phyloP scores from a whole-genome alignment of 768 basidiomycete genomes.

The Suillus subalutaceus region DNA sequence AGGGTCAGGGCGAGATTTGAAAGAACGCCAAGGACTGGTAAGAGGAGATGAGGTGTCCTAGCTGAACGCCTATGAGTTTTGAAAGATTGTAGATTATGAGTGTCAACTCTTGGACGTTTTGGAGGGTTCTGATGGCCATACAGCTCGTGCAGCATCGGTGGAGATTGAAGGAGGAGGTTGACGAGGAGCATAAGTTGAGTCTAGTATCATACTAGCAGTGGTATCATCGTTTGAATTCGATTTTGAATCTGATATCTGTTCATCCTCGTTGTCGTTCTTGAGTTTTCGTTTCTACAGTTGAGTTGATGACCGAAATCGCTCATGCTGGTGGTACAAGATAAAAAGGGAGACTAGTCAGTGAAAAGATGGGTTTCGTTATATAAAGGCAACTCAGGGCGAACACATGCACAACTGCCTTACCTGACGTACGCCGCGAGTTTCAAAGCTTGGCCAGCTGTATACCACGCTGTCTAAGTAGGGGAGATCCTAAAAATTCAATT shows the following conservation, averaged over 20 bases:
- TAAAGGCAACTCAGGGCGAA: slow-evolving; percentile 35
- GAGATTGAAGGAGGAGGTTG: slow-evolving; percentile 41
- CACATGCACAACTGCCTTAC: slow-evolving; percentile 26
- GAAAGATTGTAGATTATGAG: slow-evolving; percentile 15
- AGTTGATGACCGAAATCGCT: slow-evolving; percentile 63
- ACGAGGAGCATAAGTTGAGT: slow-evolving; percentile 34
- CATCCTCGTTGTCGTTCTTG: slow-evolving; percentile 61
- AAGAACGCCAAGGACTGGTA: slow-evolving; percentile 33
- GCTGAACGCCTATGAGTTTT: slow-evolving; percentile 23
- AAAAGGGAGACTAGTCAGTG: slow-evolving; percentile 13
- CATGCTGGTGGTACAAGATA: slow-evolving; percentile 38
- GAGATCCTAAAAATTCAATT: neutral
- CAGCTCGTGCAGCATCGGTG: slow-evolving; percentile 31
- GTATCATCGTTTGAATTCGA: slow-evolving; percentile 29
- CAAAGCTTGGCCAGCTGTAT: neutral
- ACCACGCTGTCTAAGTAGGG: neutral
- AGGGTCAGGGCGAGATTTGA: slow-evolving; percentile 21
- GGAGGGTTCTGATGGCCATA: slow-evolving; percentile 43
- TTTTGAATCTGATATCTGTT: slow-evolving; percentile 28
- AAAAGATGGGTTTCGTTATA: slow-evolving; percentile 33
- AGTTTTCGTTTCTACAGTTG: slow-evolving; percentile 71
- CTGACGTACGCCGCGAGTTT: slow-evolving; percentile 17
- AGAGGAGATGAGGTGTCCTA: slow-evolving; percentile 24
- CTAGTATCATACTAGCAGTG: slow-evolving; percentile 32
- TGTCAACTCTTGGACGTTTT: slow-evolving; percentile 37